Base-by-base conservation (phyloP, 2,329 filamentous ascomycete species). In the Ceratocystis cacaofunesta region DNA sequence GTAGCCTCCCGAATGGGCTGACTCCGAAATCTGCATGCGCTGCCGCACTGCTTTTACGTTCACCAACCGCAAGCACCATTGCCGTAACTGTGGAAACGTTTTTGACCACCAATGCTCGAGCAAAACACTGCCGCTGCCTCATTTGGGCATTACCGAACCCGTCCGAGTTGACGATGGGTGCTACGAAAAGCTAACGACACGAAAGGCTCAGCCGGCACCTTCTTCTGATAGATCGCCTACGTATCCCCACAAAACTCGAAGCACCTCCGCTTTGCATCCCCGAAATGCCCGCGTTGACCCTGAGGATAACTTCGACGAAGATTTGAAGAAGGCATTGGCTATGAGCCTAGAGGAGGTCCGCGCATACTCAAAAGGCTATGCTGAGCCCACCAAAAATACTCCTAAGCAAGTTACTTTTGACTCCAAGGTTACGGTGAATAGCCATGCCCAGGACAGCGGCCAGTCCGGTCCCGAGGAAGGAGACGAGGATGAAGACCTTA, bases 21-120 rank as follows among this genome's bases (percentile, higher is more conserved):
- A 99, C 76, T 96, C 92, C 10, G 94, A 99, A 72, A 92, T 99
- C 41, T 99, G 94, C 75, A 96, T 99, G 91, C 88, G 94, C 73
- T 99, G 94, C 75, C 86, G 94, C 70, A 96, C 92, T 12, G 78
- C 90, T 19, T 99, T 99, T 72, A 96, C 90, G 61, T 96, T 99
- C 73, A 99, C 92, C 65, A 99, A 99, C 75, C 87, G 94, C 72
- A 99, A 97, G 74, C 94, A 99, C 73, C 94, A 99, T 75, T 99
- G 94, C 72, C 86, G 94, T 69, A 99, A 99, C 75, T 99, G 94
- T 72, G 94, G 94, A 63, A 96, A 94, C 75, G 94, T 95, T 71
- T 99, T 99, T 74, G 95, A 96, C 73, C 90, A 92, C 69, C 87
- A 94, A 71, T 99, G 94, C 73, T 97, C 92, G 15, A 87, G 85